Percentiles rank a stretch among this genome's conserved stretches.
Conservation (phyloP, 2,329 filamentous ascomycete genomes). For the Ophiostoma ulmi region DNA sequence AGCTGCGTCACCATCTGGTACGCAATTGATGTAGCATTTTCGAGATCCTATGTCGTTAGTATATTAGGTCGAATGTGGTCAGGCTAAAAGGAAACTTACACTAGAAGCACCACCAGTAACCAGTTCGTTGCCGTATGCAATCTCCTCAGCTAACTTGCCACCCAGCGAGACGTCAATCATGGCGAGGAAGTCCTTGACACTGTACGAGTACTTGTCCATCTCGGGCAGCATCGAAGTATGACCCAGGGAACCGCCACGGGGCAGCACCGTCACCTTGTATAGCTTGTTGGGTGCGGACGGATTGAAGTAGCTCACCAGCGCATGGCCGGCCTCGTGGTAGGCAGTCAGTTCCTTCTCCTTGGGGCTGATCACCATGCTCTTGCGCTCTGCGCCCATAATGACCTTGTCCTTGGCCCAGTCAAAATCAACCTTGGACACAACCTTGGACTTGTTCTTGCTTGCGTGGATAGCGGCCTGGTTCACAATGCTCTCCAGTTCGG, state of each 20-base stretch:
- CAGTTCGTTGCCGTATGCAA: slow-evolving; percentile 84
- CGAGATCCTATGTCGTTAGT: slow-evolving; percentile 56
- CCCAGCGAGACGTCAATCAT: slow-evolving; percentile 68
- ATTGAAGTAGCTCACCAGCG: slow-evolving; percentile 80
- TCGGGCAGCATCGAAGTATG: slow-evolving; percentile 83
- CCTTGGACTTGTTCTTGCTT: slow-evolving; percentile 74
- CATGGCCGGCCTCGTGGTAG: slow-evolving; percentile 96
- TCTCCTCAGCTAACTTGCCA: slow-evolving; percentile 75
- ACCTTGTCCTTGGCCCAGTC: slow-evolving; percentile 99
- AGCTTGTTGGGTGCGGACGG: slow-evolving; percentile 66
- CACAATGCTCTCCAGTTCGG: slow-evolving; percentile 92
- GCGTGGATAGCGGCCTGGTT: slow-evolving; percentile 94
- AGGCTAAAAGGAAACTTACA: slow-evolving; percentile 27
- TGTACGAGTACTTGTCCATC: slow-evolving; percentile 86
- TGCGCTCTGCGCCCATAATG: slow-evolving; percentile 90
- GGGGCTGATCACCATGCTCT: slow-evolving; percentile 81
- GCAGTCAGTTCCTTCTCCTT: slow-evolving; percentile 96
- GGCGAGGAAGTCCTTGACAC: slow-evolving; percentile 72
- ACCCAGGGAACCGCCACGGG: slow-evolving; percentile 78
- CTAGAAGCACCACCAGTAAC: slow-evolving; percentile 83
- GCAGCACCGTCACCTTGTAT: slow-evolving; percentile 97
- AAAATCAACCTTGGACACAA: slow-evolving; percentile 73
- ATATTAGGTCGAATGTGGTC: slow-evolving; percentile 33
- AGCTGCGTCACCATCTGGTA: slow-evolving; percentile 83
- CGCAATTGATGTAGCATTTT: slow-evolving; percentile 72